Evolutionary conservation across 2,329 filamentous ascomycete species (phyloP), one percentile per base, ranked within the genome.

Genomic region (Beauveria asiatica): DNA sequence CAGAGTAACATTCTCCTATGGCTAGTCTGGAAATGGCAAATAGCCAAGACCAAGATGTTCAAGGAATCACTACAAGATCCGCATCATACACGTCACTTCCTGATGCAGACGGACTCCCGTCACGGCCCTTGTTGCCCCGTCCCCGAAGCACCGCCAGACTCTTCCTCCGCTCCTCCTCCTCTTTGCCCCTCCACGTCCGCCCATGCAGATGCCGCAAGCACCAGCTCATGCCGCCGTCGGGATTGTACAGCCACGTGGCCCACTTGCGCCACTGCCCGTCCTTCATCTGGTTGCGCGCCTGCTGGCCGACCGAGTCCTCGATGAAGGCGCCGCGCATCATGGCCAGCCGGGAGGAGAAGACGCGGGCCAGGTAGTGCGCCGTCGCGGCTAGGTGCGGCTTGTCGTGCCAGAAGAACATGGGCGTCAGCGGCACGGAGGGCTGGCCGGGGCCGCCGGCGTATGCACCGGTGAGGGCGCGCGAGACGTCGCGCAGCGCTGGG

Each of bases 341-440:
- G 1, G 81, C 78, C 17, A 82, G 65, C 1, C 80, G 73, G 1
- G 72, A 76, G 0, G 80, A 75, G 53, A 83, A 83, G 1, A 83
- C 75, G 0, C 75, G 72, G 0, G 69, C 65, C 0, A 83, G 71
- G 59, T 83, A 83, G 63, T 83, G 81, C 1, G 69, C 64, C 0
- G 73, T 76, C 3, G 74, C 76, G 1, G 77, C 80, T 2, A 83
- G 62, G 60, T 83, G 81, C 0, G 81, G 80, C 64, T 83, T 83
- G 62, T 83, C 81, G 59, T 83, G 80, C 81, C 81, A 83, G 65
- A 83, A 82, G 69, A 82, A 83, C 58, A 83, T 72, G 0, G 81
- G 81, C 1, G 81, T 83, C 45, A 83, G 67, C 0, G 78, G 77
- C 0, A 83, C 67, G 16, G 65, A 62, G 17, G 53, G 23, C 6